Base-by-base conservation (phyloP, 257 asterid species). In the Solanum ossicruentum region DNA sequence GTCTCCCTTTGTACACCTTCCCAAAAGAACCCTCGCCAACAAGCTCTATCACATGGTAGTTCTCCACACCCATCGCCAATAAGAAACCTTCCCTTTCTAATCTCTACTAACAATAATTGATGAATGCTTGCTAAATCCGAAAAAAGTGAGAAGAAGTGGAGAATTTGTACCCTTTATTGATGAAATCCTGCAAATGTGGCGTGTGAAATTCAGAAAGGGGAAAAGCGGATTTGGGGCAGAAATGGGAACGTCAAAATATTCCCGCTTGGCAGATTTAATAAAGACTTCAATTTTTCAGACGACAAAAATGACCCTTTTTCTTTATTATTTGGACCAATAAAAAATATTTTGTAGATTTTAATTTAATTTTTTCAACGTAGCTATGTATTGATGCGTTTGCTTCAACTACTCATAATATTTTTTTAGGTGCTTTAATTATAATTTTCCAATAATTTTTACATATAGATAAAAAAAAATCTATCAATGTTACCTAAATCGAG, bases 21-120 rank as follows among this genome's bases (percentile, higher is more conserved):
- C 99, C 99, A 16, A 97, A 97, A 12, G 98, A 97, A 18, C 99
- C 99, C 89, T 95, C 99, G 3, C 99, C 99, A 10, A 94, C 99
- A 10, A 95, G 97, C 92, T 95, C 98, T 69, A 93, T 95, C 45
- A 97, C 99, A 71, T 95, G 98, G 85, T 97, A 97, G 84, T 91
- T 87, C 58, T 97, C 98, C 17, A 97, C 94, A 10, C 95, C 95
- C 99, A 96, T 96, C 43, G 55, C 89, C 73, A 78, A 78, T 77
- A 77, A 47, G 11, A 39, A 13, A 73, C 36, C 36, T 1, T 32
- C 36, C 0, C 36, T 51, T 1, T 77, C 15, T 26, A 9, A 12
- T 49, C 58, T 47, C 12, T 47, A 73, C 41, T 49, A 75, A 70
- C 28, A 70, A 36, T 36, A 36, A 75, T 43, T 75, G 43, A 49